Evolutionary conservation across 768 basidiomycete species (phyloP).

Genomic region (Agaricus subrufescens): DNA sequence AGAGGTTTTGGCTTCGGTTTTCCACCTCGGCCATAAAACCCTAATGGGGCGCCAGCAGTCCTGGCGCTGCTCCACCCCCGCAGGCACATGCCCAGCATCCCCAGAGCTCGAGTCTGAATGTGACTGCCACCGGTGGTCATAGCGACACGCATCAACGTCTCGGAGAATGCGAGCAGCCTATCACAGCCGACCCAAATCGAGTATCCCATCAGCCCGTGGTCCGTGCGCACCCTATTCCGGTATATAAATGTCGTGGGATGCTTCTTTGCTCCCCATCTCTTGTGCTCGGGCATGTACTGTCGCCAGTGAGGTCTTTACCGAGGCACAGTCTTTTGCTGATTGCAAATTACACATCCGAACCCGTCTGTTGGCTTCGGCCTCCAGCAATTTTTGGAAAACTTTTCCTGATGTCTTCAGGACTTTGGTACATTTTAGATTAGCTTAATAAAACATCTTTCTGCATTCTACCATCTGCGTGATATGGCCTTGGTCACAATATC

Average conservation of each 20-base stretch:
- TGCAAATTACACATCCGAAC: constrained; percentile 98
- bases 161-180: too few species aligned
- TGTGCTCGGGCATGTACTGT: constrained; percentile 96
- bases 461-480: neutral
- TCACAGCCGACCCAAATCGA: constrained; percentile 1
- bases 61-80: too few species aligned
- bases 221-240: constrained; percentile 43
- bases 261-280: constrained; percentile 51
- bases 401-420: constrained; percentile 10
- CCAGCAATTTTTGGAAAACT: constrained; percentile 87
- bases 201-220: constrained; percentile 29
- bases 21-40: too few species aligned
- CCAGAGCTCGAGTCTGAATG: too few species aligned
- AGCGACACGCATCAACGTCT: too few species aligned
- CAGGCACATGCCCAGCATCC: too few species aligned
- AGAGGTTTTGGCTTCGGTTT: too few species aligned
- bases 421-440: neutral
- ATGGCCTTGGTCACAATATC: constrained; percentile 94
- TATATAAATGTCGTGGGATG: constrained; percentile 29
- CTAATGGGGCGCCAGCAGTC: too few species aligned
- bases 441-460: constrained; percentile 3
- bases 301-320: constrained; percentile 95
- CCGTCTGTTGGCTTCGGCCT: constrained; percentile 85
- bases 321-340: constrained; percentile 94
- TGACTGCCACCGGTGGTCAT: too few species aligned